Conservation (phyloP, 2,329 filamentous ascomycete species). For the Aureobasidium sp. region DNA sequence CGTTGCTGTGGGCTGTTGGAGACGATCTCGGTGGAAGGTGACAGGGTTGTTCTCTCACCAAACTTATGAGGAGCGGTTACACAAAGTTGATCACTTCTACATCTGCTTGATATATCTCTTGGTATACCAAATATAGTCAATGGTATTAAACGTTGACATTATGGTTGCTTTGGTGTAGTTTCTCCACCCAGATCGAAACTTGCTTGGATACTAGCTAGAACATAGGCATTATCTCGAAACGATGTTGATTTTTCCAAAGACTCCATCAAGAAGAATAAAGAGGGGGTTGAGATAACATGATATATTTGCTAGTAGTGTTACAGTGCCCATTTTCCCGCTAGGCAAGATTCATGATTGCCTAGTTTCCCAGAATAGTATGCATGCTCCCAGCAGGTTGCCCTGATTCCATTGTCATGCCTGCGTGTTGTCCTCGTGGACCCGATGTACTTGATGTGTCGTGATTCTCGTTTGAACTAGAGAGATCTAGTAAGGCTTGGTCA, state of each 20-base stretch:
- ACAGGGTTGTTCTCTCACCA: neutral
- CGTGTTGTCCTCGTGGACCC: neutral
- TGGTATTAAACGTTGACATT: neutral
- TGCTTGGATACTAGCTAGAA: too few relatives aligned
- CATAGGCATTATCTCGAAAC: too few relatives aligned
- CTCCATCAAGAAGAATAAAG: too few relatives aligned
- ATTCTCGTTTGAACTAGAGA: neutral
- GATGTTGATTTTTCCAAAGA: too few relatives aligned
- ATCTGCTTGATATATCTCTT: neutral
- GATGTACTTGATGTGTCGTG: neutral
- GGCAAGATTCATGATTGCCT: neutral
- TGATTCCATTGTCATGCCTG: neutral
- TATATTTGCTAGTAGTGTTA: neutral
- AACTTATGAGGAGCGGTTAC: too few relatives aligned
- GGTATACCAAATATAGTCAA: neutral
- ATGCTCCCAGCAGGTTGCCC: neutral
- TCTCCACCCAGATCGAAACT: too few relatives aligned
- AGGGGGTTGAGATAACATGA: too few relatives aligned
- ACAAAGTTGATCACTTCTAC: neutral
- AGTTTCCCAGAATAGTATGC: neutral
- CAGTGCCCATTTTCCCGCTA: neutral
- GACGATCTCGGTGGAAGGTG: neutral
- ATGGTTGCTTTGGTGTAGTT: too few relatives aligned
- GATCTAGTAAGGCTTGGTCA: conserved; percentile 27
- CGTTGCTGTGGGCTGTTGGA: neutral